Evolutionary conservation across 257 asterid species (phyloP), one percentile per base, ranked within the genome.

Genomic region (Forsythia viridissima): DNA sequence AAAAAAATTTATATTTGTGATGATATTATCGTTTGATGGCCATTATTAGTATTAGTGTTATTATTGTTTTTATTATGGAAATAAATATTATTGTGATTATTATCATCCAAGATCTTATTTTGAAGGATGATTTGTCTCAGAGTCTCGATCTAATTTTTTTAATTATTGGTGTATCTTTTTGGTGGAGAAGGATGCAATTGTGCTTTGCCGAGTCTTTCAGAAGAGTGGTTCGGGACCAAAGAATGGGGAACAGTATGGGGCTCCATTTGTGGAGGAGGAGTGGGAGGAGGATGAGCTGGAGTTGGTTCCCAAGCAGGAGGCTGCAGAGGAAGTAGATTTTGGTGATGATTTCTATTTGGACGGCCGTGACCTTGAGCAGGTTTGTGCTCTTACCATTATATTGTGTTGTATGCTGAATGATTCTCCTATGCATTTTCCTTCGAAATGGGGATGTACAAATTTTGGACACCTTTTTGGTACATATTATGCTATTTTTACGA

Each of bases 161-260:
- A 37, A 65, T 80, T 81, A 70, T 70, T 43, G 70, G 10, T 63
- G 37, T 24, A 5, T 30, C 4, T 63, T 21, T 30, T 85, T 74
- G 38, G 82, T 82, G 87, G 79, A 66, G 77, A 79, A 91, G 97
- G 99, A 90, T 78, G 87, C 97, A 15, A 90, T 81, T 78, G 99
- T 94, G 80, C 82, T 94, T 61, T 92, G 98, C 81, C 91, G 98
- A 83, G 90, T 94, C 76, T 92, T 93, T 83, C 99, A 94, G 87
- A 94, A 94, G 86, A 94, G 99, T 93, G 99, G 99, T 68, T 76
- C 99, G 0, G 99, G 99, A 73, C 97, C 99, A 39, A 94, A 91
- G 90, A 94, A 94, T 80, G 99, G 98, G 55, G 99, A 92, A 82
- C 93, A 88, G 80, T 94, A 94, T 78, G 99, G 99, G 43, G 99